phyloP scores from a whole-genome alignment of 2,329 filamentous ascomycete species.

The Pseudopyricularia javanii region DNA sequence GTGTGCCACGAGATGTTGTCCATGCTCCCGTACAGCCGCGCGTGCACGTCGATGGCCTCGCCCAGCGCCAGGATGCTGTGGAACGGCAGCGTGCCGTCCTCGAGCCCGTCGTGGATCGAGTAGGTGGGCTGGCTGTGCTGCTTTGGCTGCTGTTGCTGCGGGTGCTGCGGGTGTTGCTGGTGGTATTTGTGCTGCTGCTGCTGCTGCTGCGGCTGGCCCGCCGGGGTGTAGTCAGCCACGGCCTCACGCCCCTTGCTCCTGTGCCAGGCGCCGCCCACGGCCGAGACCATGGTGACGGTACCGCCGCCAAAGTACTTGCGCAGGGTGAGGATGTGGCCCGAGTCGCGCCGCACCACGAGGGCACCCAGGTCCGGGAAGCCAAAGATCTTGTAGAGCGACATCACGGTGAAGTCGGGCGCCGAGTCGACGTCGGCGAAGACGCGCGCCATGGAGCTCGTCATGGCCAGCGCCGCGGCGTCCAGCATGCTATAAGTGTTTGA shows the following conservation, averaged over 20 bases:
- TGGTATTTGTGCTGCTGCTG: conserved; percentile 3
- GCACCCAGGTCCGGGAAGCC: conserved; percentile 54
- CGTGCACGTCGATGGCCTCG: conserved; percentile 44
- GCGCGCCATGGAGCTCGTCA: conserved; percentile 41
- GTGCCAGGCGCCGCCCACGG: conserved; percentile 38
- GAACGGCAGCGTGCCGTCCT: conserved; percentile 56
- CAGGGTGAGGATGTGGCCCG: conserved; percentile 39
- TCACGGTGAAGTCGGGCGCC: conserved; percentile 47
- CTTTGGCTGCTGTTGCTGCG: conserved; percentile 4
- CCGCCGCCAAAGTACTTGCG: conserved; percentile 57
- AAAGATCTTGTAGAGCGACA: conserved; percentile 57
- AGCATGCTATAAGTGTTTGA: conserved; percentile 37
- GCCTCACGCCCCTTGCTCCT: conserved; percentile 33
- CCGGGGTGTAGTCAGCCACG: background rate
- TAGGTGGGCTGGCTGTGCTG: conserved; percentile 21
- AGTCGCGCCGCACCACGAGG: conserved; percentile 41
- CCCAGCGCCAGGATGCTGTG: conserved; percentile 52
- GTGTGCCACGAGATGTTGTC: conserved; percentile 46
- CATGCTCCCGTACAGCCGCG: conserved; percentile 44
- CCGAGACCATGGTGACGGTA: conserved; percentile 48
- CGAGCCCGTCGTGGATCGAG: conserved; percentile 45
- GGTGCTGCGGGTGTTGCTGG: conserved; percentile 12
- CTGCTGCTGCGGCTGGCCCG: background rate
- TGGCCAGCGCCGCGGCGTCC: conserved; percentile 54
- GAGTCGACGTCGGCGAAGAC: conserved; percentile 34